Percentiles rank a stretch among this genome's conserved stretches.
These are phyloP conservation scores for Mucor irregularis DNA, from an alignment of 371 early-diverging fungal genomes.

Conservation along the genomic window DNA sequence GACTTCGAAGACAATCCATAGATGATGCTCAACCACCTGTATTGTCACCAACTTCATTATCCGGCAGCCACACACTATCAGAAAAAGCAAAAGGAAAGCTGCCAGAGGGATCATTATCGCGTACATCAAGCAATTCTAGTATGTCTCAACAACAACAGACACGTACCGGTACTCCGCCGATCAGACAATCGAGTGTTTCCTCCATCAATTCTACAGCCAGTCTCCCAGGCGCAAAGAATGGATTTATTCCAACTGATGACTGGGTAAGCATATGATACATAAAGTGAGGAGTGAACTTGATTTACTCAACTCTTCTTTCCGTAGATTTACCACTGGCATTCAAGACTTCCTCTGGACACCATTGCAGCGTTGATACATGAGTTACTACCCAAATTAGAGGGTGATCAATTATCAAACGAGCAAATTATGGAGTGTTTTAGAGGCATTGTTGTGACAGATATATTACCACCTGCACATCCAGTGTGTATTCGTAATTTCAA, in stretches of 20 bases:
- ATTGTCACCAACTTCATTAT: neutral
- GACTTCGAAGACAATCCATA: neutral
- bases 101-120: conserved; percentile 26
- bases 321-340: conserved; percentile 33
- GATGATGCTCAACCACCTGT: neutral
- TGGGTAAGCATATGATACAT: conserved; percentile 32
- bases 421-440: conserved; percentile 7
- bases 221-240: conserved; percentile 41
- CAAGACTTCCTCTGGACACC: conserved; percentile 28
- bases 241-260: conserved; percentile 47
- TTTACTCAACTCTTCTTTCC: neutral
- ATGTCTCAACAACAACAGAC: neutral
- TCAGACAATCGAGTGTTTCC: conserved; percentile 22
- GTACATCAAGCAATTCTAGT: conserved; percentile 17
- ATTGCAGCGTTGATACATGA: conserved; percentile 16
- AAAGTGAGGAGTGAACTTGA: neutral
- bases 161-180: neutral
- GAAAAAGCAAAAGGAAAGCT: conserved; percentile 47
- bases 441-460: neutral
- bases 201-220: conserved; percentile 21
- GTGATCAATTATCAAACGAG: neutral
- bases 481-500: conserved; percentile 52
- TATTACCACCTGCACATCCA: conserved; percentile 22
- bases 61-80: conserved; percentile 10
- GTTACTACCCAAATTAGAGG: conserved; percentile 24